These are phyloP conservation scores for Pseudopediastrum boryanum DNA, from an alignment of 139 green algal species.

Conservation along the genomic window DNA sequence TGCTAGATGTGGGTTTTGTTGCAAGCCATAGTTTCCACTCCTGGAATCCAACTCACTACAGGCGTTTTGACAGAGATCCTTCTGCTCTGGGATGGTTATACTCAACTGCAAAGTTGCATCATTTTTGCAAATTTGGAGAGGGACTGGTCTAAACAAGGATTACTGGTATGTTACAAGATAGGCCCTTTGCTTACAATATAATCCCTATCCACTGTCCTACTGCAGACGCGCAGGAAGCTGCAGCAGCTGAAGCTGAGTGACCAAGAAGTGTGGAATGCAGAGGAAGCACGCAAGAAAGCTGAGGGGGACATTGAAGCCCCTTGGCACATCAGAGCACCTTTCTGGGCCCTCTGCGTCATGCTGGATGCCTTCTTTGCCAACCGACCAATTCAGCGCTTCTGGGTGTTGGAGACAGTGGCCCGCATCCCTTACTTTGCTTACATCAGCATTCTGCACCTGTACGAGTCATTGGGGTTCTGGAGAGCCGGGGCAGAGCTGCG, in stretches of 20 bases:
- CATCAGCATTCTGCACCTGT: constrained; percentile 91
- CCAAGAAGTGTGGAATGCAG: constrained; percentile 65
- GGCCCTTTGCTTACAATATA: no score
- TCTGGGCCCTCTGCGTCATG: constrained; percentile 74
- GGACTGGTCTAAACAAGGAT: no score
- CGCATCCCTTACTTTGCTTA: constrained; percentile 98
- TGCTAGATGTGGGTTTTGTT: no score
- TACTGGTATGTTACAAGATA: no score
- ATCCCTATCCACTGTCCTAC: neutral
- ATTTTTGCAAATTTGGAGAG: no score
- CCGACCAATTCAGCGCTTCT: constrained; percentile 66
- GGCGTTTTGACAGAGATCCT: no score
- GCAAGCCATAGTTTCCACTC: no score
- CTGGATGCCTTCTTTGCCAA: constrained; percentile 83
- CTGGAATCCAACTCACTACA: no score
- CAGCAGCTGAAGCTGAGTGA: constrained; percentile 72
- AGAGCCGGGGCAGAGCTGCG: constrained; percentile 74
- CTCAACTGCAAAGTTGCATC: no score
- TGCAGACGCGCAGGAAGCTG: constrained; percentile 54
- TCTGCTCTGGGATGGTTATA: no score
- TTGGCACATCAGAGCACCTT: constrained; percentile 61
- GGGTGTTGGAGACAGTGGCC: constrained; percentile 92
- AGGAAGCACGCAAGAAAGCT: constrained; percentile 54
- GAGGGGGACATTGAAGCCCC: constrained; percentile 19
- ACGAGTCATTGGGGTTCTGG: constrained; percentile 85